Evolutionary conservation across 257 asterid genomes (phyloP).

Genomic region (Solanum sejunctum): DNA sequence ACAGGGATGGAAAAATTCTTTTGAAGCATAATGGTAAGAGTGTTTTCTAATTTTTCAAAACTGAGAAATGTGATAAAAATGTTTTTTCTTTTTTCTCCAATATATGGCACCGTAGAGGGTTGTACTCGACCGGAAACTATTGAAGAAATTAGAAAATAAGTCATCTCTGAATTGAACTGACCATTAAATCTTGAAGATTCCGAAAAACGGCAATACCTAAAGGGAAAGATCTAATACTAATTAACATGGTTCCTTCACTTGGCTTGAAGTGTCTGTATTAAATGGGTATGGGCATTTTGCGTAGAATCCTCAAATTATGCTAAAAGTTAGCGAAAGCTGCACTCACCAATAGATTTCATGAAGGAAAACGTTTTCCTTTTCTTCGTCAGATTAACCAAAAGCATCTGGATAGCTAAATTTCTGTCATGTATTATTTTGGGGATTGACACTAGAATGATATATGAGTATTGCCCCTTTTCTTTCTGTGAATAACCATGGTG

Average conservation of each 20-base stretch:
- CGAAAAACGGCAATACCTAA: neutral
- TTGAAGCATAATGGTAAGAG: neutral
- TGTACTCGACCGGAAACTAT: neutral
- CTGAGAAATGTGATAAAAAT: neutral
- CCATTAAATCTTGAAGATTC: neutral
- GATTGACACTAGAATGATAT: neutral
- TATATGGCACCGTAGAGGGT: neutral
- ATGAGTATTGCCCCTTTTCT: neutral
- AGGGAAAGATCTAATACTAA: neutral
- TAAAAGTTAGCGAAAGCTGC: neutral
- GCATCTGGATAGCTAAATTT: neutral
- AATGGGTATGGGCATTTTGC: neutral
- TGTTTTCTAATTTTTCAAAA: neutral
- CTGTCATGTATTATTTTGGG: neutral
- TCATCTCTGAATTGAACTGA: neutral
- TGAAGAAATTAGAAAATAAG: neutral
- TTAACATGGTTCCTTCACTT: neutral
- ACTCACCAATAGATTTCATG: neutral
- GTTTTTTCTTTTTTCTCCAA: neutral
- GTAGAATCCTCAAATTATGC: neutral
- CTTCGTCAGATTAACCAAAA: neutral
- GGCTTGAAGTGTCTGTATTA: neutral
- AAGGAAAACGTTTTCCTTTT: neutral
- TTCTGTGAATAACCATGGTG: neutral
- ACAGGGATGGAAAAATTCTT: neutral